Evolutionary conservation across 139 green algal species (phyloP).

Genomic region (Micractinium conductrix): DNA sequence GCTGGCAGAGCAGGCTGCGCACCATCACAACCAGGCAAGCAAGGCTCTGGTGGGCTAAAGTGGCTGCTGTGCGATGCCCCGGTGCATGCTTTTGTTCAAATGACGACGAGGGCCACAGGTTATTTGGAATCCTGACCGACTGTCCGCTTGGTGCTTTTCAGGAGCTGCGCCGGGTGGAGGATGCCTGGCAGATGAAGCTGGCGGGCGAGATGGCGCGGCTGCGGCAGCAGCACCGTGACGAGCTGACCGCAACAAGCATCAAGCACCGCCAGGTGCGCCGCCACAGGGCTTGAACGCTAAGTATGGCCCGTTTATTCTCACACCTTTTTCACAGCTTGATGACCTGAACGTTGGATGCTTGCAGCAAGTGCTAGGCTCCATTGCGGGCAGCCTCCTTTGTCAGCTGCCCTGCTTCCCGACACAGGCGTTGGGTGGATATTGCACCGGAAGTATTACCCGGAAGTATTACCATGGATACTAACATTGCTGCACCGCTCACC

Average conservation of each 20-base stretch:
- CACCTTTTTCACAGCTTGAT: too few species aligned
- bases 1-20: constrained; percentile 15
- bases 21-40: constrained; percentile 2
- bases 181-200: neutral
- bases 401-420: too few species aligned
- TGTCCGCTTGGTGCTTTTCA: neutral
- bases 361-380: too few species aligned
- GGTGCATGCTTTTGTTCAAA: neutral
- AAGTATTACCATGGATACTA: too few species aligned
- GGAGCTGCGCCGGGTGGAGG: neutral
- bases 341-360: too few species aligned
- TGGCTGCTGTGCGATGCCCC: neutral
- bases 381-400: too few species aligned
- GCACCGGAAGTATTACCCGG: too few species aligned
- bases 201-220: neutral
- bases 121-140: too few species aligned
- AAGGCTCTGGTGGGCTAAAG: neutral
- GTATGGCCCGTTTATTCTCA: neutral
- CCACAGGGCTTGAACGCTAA: neutral
- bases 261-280: neutral
- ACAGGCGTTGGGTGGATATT: too few species aligned
- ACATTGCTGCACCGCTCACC: neutral
- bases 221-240: neutral
- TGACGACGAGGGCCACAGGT: neutral
- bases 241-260: neutral